phyloP scores from a whole-genome alignment of 139 green algal genomes.

The Dunaliella primolecta region DNA sequence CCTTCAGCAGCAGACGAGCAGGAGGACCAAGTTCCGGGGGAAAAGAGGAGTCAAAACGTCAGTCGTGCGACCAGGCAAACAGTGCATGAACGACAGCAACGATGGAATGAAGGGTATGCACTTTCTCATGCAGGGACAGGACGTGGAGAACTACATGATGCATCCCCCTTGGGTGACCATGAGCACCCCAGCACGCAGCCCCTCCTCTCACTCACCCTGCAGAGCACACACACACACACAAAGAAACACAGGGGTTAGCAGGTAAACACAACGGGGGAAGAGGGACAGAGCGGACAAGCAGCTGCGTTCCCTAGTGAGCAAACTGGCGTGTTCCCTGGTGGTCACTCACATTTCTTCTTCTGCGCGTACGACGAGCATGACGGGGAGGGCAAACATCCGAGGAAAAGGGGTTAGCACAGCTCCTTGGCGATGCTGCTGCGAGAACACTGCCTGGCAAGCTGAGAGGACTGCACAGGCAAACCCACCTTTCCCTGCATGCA shows the following conservation, averaged over 20 bases:
- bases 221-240: neutral
- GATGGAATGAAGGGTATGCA: too few relatives aligned
- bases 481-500: neutral
- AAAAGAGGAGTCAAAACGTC: too few relatives aligned
- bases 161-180: too few relatives aligned
- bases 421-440: neutral
- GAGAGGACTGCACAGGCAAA: neutral
- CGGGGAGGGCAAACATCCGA: neutral
- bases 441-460: too few relatives aligned
- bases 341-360: slow-evolving; percentile 14
- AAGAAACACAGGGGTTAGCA: too few relatives aligned
- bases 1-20: slow-evolving; percentile 51
- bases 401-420: neutral
- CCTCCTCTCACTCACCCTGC: slow-evolving; percentile 63
- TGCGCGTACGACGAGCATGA: neutral
- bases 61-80: too few relatives aligned
- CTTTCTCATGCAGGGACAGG: too few relatives aligned
- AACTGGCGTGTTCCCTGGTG: too few relatives aligned
- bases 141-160: too few relatives aligned
- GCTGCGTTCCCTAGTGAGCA: too few relatives aligned
- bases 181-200: neutral
- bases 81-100: too few relatives aligned
- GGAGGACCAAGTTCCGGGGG: too few relatives aligned
- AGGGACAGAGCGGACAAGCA: neutral
- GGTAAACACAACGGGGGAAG: neutral